Evolutionary conservation across 2,329 filamentous ascomycete species (phyloP).

Genomic region (Ophiocordyceps sinensis): DNA sequence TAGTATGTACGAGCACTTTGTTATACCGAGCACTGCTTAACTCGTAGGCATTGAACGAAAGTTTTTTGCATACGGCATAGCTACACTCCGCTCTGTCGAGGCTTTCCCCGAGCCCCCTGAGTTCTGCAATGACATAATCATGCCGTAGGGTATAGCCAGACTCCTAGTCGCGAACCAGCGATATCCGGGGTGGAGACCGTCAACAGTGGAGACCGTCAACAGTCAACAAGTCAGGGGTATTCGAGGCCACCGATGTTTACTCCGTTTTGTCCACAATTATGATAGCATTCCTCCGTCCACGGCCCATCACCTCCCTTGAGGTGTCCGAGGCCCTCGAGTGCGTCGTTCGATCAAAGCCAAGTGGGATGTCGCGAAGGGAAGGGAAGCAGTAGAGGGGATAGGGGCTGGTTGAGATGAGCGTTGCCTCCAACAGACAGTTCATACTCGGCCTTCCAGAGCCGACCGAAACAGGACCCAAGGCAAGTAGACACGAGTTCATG

Average conservation of each 20-base stretch:
- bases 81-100: constrained; percentile 10
- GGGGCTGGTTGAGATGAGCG: too few species aligned
- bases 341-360: constrained; percentile 3
- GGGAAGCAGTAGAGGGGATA: constrained; percentile 7
- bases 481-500: too few species aligned
- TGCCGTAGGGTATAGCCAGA: constrained; percentile 8
- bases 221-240: constrained; percentile 7
- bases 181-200: constrained; percentile 2
- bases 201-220: constrained; percentile 5
- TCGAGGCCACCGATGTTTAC: constrained; percentile 6
- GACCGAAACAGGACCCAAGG: too few species aligned
- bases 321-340: background rate
- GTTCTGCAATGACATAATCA: constrained; percentile 8
- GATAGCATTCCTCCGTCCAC: constrained; percentile 6
- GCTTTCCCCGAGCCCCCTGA: constrained; percentile 6
- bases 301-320: background rate
- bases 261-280: constrained; percentile 6
- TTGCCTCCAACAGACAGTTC: too few species aligned
- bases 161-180: constrained; percentile 1
- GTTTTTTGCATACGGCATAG: constrained; percentile 8
- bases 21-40: too few species aligned
- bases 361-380: constrained; percentile 7
- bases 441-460: too few species aligned
- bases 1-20: too few species aligned
- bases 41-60: too few species aligned